Base-by-base conservation (phyloP, 495 filamentous ascomycete genomes). In the Penicillium steckii region DNA sequence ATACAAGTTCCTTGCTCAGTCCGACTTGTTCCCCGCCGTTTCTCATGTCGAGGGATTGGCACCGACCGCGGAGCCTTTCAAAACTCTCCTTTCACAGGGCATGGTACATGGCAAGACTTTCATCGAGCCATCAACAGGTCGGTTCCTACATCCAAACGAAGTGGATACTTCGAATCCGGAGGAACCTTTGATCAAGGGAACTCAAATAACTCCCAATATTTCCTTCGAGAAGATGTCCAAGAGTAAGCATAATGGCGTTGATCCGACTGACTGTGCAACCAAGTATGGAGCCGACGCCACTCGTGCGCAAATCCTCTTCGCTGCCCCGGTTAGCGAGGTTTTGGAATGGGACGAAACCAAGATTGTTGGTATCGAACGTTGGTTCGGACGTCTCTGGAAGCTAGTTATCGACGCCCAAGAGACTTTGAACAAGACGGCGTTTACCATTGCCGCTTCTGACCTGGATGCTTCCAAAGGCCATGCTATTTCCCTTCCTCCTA, bases 221-320 rank as follows among this genome's bases (percentile, higher is more conserved):
- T 84, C 81, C 1, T 95, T 82, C 50, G 89, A 96, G 68, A 96
- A 96, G 59, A 96, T 96, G 91, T 92, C 88, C n/a, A 96, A 96
- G 68, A 93, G 89, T 50, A 96, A 96, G 61, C 78, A 94, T 70
- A 96, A 96, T 62, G 91, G 91, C 25, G 88, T 95, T n/a, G 90
- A 95, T 60, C 91, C 91, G 0, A 81, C 78, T 0, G 67, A 60
- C 0, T 89, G 88, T 53, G 87, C 91, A 35, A 62, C 73, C 0
- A 82, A 81, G 49, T 86, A 92, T 53, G 90, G 91, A 17, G 88
- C 90, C 0, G 91, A 96, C 62, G 86, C 88, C 1, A 94, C 88
- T 3, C 79, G 91, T 40, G 89, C 90, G 1, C 91, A 96, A 59
- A 84, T 96, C 44, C 76, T 96, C 10, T 96, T 96, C 72, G 85